These are phyloP conservation scores for Dimocarpus longan DNA, from an alignment of 345 rosid genomes.

Conservation along the genomic window DNA sequence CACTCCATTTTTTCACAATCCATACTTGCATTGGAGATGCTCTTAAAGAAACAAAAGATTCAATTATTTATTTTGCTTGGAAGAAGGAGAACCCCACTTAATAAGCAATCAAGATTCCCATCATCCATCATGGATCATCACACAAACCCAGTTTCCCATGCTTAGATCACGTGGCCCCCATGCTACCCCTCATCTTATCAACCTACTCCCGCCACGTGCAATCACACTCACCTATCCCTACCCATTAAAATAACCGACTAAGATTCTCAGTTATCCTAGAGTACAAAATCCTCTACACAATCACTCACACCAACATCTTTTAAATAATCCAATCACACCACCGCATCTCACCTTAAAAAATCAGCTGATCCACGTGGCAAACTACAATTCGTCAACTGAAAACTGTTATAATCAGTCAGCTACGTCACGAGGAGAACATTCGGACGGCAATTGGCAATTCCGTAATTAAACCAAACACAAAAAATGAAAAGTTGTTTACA, in stretches of 20 bases:
- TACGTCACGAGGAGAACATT: not conserved
- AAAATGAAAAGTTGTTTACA: not conserved
- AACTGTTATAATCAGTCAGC: not conserved
- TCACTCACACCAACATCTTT: not conserved
- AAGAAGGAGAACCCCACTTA: too few species aligned
- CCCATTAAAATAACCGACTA: not conserved
- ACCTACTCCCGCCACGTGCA: not conserved
- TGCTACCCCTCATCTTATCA: not conserved
- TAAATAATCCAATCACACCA: not conserved
- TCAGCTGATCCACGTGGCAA: not conserved
- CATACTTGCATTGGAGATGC: too few species aligned
- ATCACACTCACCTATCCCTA: not conserved
- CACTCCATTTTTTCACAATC: too few species aligned
- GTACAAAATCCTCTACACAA: not conserved
- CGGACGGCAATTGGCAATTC: not conserved
- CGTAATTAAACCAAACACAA: not conserved
- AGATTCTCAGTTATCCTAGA: not conserved
- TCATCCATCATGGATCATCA: too few species aligned
- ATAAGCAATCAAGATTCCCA: too few species aligned
- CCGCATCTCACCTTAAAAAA: not conserved
- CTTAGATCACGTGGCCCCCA: slow-evolving; percentile 5
- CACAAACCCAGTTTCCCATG: not conserved
- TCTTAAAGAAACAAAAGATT: too few species aligned
- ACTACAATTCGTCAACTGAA: not conserved
- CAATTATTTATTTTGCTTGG: too few species aligned